Evolutionary conservation across 1,284 basidiomycete genomes (phyloP).

Genomic region (Leccinum pallidistipes): DNA sequence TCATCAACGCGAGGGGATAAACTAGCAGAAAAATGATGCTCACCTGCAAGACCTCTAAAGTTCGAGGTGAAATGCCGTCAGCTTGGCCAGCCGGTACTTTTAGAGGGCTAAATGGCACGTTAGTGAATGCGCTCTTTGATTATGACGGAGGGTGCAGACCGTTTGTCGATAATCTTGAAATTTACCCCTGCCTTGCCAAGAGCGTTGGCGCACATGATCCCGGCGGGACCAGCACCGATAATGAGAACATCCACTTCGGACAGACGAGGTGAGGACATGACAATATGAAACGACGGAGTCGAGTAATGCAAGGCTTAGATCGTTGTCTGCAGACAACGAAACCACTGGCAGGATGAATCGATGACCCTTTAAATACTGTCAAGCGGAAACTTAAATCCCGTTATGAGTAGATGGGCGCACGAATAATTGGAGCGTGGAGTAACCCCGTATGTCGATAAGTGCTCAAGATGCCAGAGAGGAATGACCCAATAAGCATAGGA

Average conservation of each 20-base stretch:
- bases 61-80: constrained; percentile 43
- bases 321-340: not conserved
- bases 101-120: constrained; percentile 17
- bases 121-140: not conserved
- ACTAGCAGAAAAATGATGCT: constrained; percentile 22
- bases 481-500: not conserved
- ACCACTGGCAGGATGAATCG: too few species aligned
- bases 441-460: not conserved
- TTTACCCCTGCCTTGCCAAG: constrained; percentile 25
- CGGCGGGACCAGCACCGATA: constrained; percentile 54
- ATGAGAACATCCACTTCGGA: constrained; percentile 55
- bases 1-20: not conserved
- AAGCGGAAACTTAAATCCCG: not conserved
- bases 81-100: constrained; percentile 40
- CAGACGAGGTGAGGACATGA: constrained; percentile 12
- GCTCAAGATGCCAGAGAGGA: not conserved
- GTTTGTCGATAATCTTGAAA: constrained; percentile 30
- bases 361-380: not conserved
- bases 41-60: constrained; percentile 45
- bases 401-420: not conserved
- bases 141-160: constrained; percentile 15
- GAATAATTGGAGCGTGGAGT: not conserved
- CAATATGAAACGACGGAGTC: not conserved
- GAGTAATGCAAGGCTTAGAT: not conserved
- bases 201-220: constrained; percentile 34